These are phyloP conservation scores for Basipetospora sp. DNA, from an alignment of 2,329 filamentous ascomycete genomes.

Conservation along the genomic window DNA sequence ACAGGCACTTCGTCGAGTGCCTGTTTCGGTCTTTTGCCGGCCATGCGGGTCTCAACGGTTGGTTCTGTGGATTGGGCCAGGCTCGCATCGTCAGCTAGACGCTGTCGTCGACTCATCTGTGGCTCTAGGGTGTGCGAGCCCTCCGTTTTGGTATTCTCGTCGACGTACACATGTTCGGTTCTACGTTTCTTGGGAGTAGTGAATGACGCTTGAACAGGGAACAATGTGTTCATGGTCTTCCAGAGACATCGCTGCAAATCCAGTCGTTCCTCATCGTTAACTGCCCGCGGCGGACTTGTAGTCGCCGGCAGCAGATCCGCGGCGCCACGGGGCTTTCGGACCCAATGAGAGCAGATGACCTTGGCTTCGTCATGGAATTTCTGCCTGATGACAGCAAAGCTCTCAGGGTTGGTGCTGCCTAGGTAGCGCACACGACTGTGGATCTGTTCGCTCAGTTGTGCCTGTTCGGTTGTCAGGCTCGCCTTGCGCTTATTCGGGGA, in stretches of 20 bases:
- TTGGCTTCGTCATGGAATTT: conserved; percentile 11
- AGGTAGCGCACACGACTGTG: conserved; percentile 12
- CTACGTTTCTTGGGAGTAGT: background rate
- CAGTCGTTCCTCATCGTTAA: conserved; percentile 11
- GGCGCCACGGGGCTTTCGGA: conserved; percentile 10
- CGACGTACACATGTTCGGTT: too few relatives aligned
- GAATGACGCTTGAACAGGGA: background rate
- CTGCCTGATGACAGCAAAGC: conserved; percentile 11
- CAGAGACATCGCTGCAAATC: conserved; percentile 14
- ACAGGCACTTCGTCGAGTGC: conserved; percentile 3
- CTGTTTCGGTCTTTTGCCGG: background rate
- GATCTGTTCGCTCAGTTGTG: conserved; percentile 12
- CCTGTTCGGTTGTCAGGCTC: conserved; percentile 11
- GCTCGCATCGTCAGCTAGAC: background rate
- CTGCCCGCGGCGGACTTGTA: conserved; percentile 12
- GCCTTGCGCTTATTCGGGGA: conserved; percentile 14
- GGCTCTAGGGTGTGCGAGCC: too few relatives aligned
- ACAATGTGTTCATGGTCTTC: conserved; percentile 2
- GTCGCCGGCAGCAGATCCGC: conserved; percentile 11
- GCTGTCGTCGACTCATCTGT: background rate
- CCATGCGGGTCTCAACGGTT: background rate
- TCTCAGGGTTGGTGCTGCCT: background rate
- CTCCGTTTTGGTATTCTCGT: too few relatives aligned
- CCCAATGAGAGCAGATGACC: conserved; percentile 9
- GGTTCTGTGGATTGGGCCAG: background rate